phyloP scores from a whole-genome alignment of 192 early-diverging fungal genomes.

The Backusella parvicylindrica region DNA sequence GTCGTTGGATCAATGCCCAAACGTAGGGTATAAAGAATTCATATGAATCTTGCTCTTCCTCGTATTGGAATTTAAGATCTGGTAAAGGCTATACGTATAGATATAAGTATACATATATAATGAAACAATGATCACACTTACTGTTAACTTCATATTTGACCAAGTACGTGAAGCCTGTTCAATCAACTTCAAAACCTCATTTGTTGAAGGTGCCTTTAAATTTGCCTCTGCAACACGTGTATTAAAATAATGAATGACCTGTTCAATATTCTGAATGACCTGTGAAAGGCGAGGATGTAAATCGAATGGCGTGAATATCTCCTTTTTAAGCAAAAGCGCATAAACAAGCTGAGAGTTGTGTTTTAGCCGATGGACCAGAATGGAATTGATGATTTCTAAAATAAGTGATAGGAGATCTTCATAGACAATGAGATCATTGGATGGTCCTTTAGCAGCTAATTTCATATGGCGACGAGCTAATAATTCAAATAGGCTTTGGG shows the following conservation, averaged over 20 bases:
- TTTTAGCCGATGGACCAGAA: slow-evolving; percentile 56
- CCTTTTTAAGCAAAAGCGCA: slow-evolving; percentile 61
- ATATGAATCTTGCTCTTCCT: slow-evolving; percentile 51
- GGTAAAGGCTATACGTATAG: slow-evolving; percentile 30
- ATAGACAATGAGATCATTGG: slow-evolving; percentile 54
- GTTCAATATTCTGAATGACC: slow-evolving; percentile 62
- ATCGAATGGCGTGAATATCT: slow-evolving; percentile 59
- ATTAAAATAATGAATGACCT: slow-evolving; percentile 64
- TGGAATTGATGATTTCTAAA: slow-evolving; percentile 71
- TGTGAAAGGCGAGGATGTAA: slow-evolving; percentile 48
- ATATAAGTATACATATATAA: slow-evolving; percentile 5
- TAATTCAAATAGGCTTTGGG: slow-evolving; percentile 58
- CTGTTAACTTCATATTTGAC: slow-evolving; percentile 51
- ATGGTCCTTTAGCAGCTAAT: slow-evolving; percentile 23
- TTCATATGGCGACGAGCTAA: slow-evolving; percentile 67
- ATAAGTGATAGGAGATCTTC: slow-evolving; percentile 62
- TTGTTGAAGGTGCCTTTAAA: slow-evolving; percentile 59
- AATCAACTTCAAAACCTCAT: slow-evolving; percentile 62
- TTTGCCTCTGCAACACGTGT: slow-evolving; percentile 59
- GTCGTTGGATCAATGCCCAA: slow-evolving; percentile 58
- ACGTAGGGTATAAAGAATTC: slow-evolving; percentile 70
- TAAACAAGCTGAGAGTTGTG: slow-evolving; percentile 70
- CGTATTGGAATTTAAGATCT: slow-evolving; percentile 68
- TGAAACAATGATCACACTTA: background rate
- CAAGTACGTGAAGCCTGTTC: slow-evolving; percentile 62